Evolutionary conservation across 805 yeast species (phyloP).

Genomic region (Lachancea nothofagi): DNA sequence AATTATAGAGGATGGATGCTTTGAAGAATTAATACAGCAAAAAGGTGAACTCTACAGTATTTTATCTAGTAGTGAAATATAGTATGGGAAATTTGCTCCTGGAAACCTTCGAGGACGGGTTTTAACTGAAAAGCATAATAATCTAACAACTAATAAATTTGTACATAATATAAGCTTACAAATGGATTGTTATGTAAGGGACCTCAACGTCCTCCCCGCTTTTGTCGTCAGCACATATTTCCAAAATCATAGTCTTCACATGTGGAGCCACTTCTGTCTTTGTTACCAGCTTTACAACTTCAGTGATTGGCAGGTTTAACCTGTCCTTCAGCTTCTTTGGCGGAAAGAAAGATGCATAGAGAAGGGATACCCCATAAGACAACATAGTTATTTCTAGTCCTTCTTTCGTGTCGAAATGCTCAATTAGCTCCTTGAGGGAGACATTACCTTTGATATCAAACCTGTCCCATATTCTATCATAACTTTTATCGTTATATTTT

Average conservation of each 20-base stretch:
- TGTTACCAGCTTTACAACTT: conserved; percentile 76
- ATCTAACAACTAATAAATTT: too few relatives aligned
- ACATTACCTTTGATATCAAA: conserved; percentile 75
- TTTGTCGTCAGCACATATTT: conserved; percentile 86
- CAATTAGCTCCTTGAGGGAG: conserved; percentile 67
- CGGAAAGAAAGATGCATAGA: conserved; percentile 92
- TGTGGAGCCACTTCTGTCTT: conserved; percentile 74
- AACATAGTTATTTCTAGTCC: conserved; percentile 87
- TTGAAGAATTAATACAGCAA: conserved; percentile 21
- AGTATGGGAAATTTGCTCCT: too few relatives aligned
- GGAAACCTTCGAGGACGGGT: background rate
- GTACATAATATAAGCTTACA: too few relatives aligned
- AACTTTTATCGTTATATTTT: conserved; percentile 68
- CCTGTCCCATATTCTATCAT: conserved; percentile 94
- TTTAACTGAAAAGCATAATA: background rate
- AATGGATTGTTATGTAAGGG: conserved; percentile 71
- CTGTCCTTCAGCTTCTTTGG: conserved; percentile 84
- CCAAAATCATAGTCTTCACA: conserved; percentile 74
- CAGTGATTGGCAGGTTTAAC: conserved; percentile 57
- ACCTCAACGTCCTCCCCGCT: conserved; percentile 94
- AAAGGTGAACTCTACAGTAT: conserved; percentile 32
- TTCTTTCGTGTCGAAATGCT: conserved; percentile 72
- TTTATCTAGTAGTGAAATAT: background rate
- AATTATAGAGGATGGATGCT: conserved; percentile 43
- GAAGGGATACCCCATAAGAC: conserved; percentile 80